Base-by-base conservation (phyloP, 1,284 basidiomycete species). In the Melampsora americana region DNA sequence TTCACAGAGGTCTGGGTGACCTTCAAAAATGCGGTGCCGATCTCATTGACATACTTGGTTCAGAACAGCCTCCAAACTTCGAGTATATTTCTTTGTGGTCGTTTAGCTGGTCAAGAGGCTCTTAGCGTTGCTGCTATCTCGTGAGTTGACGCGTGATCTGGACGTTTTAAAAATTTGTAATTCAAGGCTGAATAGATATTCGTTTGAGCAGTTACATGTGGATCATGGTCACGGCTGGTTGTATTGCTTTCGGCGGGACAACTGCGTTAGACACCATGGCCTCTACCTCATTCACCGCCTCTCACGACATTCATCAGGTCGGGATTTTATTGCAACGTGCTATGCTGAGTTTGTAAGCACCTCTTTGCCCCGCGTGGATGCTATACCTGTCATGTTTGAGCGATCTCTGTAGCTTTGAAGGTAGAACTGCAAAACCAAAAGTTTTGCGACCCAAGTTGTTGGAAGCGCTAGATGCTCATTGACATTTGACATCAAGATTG, bases 181-280 rank as follows among this genome's bases (percentile, higher is more conserved):
- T 11, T 20, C 20, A 20, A 23, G 28, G n/a, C 14, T n/a, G 39
- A 42, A 12, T 12, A 11, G 11, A 42, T 42, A 42, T 23, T 42
- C 48, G 35, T 53, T 11, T 18, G 20, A 50, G 30, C 20, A 53
- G 48, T 23, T 50, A 53, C 46, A 50, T 50, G 48, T 53, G 66
- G 66, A 30, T 30, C 32, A 64, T 12, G 78, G 61, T 64, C 28
- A 64, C 61, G 20, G 28, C 61, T 35, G 61, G 89, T 89, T 88
- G 87, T 79, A 85, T 91, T 75, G 90, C 89, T 5, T 85, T 91
- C 26, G 90, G 90, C 14, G 90, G 90, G 23, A 89, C 89, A 0
- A 91, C 90, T 1, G 90, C 90, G 11, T 84, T 91, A 42, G 90
- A 91, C 82, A 91, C 90, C 0, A 84, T 90, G 72, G 90, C 89